Base-by-base conservation (phyloP, 192 early-diverging fungal species). In the Cladochytrium replicatum region DNA sequence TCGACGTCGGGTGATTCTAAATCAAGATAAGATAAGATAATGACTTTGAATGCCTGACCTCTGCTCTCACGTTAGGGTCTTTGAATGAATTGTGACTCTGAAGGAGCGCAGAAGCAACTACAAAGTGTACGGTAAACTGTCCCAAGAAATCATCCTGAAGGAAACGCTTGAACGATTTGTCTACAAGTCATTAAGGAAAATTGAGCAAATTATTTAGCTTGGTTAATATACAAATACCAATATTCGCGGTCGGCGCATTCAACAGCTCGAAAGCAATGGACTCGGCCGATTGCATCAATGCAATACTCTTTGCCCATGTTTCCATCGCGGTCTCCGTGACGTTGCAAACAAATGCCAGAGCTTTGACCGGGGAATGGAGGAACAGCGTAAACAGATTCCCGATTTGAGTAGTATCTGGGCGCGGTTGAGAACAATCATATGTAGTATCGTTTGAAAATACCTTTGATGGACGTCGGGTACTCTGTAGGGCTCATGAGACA, bases 381-480 rank as follows among this genome's bases (percentile, higher is more conserved):
- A 98, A 98, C 48, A 98, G 61, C 3, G 93, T 97, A 55, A 95
- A 97, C 8, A 97, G 74, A 61, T 83, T 85, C 28, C 95, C 95
- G 2, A 87, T 76, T 69, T 80, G 81, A 15, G 69, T 68, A 21
- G 70, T 68, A 43, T 80, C 70, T 78, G 56, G 13, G 21, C 34
- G 46, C n/a, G n/a, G n/a, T n/a, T n/a, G n/a, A n/a, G n/a, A n/a
- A n/a, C n/a, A n/a, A n/a, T n/a, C n/a, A n/a, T n/a, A n/a, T n/a
- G n/a, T n/a, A n/a, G n/a, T n/a, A n/a, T n/a, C n/a, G n/a, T n/a
- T n/a, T 6, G 24, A 27, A 31, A 6, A 6, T 67, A 87, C 85
- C 88, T 66, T 85, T 83, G 11, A 92, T 81, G 4, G 82, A 77
- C 0, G 71, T 49, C 28, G 91, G 91, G 51, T 94, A 95, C 45